Conservation (phyloP, 202 grass and related monocot species). For the Dendrocalamus latiflorus region DNA sequence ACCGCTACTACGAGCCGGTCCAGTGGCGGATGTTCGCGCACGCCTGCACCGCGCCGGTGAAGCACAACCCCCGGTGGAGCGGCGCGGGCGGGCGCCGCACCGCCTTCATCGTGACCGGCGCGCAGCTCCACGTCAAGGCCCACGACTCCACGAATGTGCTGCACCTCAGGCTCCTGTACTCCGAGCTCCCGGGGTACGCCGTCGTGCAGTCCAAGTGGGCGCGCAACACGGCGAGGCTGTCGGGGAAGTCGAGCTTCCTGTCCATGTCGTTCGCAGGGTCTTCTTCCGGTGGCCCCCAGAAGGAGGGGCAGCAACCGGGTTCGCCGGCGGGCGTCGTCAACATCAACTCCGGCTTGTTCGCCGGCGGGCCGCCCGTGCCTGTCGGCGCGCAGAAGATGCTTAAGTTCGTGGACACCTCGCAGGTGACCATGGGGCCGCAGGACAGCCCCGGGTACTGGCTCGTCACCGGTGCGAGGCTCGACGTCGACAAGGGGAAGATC, state of each 20-base stretch:
- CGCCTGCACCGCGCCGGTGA: slow-evolving; percentile 70
- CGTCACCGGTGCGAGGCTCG: slow-evolving; percentile 76
- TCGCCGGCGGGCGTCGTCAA: slow-evolving; percentile 13
- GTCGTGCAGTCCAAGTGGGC: slow-evolving; percentile 67
- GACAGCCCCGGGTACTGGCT: slow-evolving; percentile 89
- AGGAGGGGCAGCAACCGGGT: neutral
- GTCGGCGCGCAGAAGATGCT: slow-evolving; percentile 61
- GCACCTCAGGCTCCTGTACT: slow-evolving; percentile 74
- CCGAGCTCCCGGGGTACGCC: slow-evolving; percentile 54
- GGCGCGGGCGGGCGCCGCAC: neutral
- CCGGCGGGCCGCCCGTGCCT: slow-evolving; percentile 58
- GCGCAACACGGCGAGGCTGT: no score
- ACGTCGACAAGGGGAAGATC: slow-evolving; percentile 85
- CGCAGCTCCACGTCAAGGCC: slow-evolving; percentile 60
- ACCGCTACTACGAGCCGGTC: slow-evolving; percentile 74
- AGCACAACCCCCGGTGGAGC: slow-evolving; percentile 60
- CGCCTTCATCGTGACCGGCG: slow-evolving; percentile 65
- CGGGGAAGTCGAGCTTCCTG: slow-evolving; percentile 55
- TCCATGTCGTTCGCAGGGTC: slow-evolving; percentile 33
- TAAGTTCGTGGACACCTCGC: slow-evolving; percentile 74
- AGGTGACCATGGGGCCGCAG: slow-evolving; percentile 80
- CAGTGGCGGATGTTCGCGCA: slow-evolving; percentile 75
- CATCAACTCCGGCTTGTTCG: slow-evolving; percentile 70
- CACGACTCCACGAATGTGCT: slow-evolving; percentile 44
- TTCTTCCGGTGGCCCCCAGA: slow-evolving; percentile 21